Conservation (phyloP, 2,329 filamentous ascomycete species). For the Colletotrichum navitas region DNA sequence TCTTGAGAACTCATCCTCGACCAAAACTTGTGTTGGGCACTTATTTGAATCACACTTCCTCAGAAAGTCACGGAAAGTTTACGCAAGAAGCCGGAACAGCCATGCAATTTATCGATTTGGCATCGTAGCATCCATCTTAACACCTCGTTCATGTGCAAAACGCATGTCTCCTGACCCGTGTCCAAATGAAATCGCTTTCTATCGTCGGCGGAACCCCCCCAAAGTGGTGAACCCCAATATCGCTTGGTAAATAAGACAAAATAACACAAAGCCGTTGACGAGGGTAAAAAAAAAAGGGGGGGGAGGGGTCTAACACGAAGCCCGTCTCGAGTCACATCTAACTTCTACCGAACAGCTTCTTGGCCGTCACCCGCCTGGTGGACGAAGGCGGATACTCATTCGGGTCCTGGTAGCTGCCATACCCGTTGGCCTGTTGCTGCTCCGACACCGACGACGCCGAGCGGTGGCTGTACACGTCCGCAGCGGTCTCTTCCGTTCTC, state of each 20-base stretch:
- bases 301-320: too few relatives aligned
- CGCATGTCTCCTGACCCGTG: not conserved
- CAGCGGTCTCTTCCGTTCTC: conserved; percentile 43
- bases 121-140: not conserved
- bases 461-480: conserved; percentile 27
- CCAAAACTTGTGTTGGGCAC: not conserved
- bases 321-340: conserved; percentile 2
- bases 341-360: conserved; percentile 42
- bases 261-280: not conserved
- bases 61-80: not conserved
- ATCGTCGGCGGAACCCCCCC: too few relatives aligned
- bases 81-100: not conserved
- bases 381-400: conserved; percentile 28
- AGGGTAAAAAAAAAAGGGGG: not conserved
- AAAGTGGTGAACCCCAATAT: not conserved
- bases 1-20: not conserved
- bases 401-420: conserved; percentile 29
- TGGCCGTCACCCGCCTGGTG: conserved; percentile 36
- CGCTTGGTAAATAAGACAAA: not conserved
- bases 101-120: not conserved
- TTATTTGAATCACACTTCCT: not conserved
- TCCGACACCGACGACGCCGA: conserved; percentile 18
- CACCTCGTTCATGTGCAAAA: not conserved
- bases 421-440: conserved; percentile 35
- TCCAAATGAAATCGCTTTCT: not conserved